Evolutionary conservation across 495 filamentous ascomycete species (phyloP), one percentile per base, ranked within the genome.

Genomic region (Margaritispora aquatica): DNA sequence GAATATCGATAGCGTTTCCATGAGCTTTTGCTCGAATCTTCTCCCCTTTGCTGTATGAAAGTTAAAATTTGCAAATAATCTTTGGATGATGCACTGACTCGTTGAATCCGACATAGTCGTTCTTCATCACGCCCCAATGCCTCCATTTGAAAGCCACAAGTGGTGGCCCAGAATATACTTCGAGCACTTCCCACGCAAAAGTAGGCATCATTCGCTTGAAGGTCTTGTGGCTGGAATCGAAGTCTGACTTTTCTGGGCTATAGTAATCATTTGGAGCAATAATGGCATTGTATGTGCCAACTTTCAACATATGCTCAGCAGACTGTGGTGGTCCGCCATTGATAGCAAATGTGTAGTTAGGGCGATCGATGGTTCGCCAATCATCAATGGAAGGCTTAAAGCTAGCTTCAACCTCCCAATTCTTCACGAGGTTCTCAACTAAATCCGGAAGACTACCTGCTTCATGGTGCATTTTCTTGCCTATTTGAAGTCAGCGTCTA

Each of bases 201-300:
- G 79, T 82, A 15, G 82, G 83, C 83, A 87, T 87, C 80, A 84
- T 85, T 24, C 80, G 70, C 72, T 86, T 87, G 63, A 88, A 86
- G 1, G 81, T 78, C 73, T 87, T 85, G 70, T 87, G 84, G 64
- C 77, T 82, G 4, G 70, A 73, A 13, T 75, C 76, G 60, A 87
- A 87, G 66, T 80, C 78, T 24, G 75, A 80, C 49, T 78, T 73
- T 27, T 68, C 71, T 5, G 84, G 83, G 60, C 77, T 78, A 68
- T 87, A 87, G 74, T 77, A 85, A 68, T 82, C 74, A 68, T 81
- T 83, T 19, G 80, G 66, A 23, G 74, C 70, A 58, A 87, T 75
- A 66, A 88, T 76, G 38, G 84, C 84, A 69, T 86, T 88, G 71
- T 88, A 87, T 1, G 84, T 87, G 58, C 84, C 84, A 4, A 85